Evolutionary conservation across 805 yeast species (phyloP).

Genomic region (Blastobotrys peoriensis): DNA sequence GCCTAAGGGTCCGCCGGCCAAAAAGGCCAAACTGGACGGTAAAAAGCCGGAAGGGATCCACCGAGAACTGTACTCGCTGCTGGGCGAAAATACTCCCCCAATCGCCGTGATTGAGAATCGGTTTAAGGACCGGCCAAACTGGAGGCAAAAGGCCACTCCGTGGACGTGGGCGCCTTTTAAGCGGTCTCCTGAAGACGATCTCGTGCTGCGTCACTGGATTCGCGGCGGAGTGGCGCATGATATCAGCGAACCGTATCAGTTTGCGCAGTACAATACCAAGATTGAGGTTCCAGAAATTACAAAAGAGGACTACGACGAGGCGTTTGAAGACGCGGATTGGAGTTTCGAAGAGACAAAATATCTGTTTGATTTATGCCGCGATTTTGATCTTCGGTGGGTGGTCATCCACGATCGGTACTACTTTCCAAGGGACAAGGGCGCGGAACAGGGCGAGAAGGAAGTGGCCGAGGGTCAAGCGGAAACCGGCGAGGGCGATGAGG

Average conservation of each 20-base stretch:
- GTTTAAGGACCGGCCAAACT: conserved; percentile 59
- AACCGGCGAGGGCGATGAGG: neutral
- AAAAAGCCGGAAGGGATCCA: conserved; percentile 58
- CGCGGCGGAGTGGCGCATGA: conserved; percentile 38
- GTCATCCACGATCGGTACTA: conserved; percentile 58
- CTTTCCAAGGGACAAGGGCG: conserved; percentile 17
- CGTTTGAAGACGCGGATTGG: conserved; percentile 48
- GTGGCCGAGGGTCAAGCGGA: conserved; percentile 3
- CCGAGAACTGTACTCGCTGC: conserved; percentile 77
- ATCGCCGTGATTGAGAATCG: conserved; percentile 48
- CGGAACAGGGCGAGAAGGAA: conserved; percentile 1
- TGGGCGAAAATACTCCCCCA: conserved; percentile 93
- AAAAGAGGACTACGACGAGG: conserved; percentile 50
- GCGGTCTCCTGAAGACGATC: conserved; percentile 45
- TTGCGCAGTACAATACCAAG: conserved; percentile 66
- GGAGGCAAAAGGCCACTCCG: conserved; percentile 60
- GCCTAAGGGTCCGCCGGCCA: conserved; percentile 16
- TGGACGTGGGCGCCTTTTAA: conserved; percentile 71
- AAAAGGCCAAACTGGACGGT: conserved; percentile 18
- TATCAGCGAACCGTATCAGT: conserved; percentile 39
- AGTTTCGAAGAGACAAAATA: conserved; percentile 69
- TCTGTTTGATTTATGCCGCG: conserved; percentile 56
- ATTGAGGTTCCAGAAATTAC: conserved; percentile 66
- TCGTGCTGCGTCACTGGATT: conserved; percentile 77
- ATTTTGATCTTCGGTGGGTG: conserved; percentile 63